Evolutionary conservation across 345 rosid genomes (phyloP), one percentile per base, ranked within the genome.

Genomic region (Gossypium bickii): DNA sequence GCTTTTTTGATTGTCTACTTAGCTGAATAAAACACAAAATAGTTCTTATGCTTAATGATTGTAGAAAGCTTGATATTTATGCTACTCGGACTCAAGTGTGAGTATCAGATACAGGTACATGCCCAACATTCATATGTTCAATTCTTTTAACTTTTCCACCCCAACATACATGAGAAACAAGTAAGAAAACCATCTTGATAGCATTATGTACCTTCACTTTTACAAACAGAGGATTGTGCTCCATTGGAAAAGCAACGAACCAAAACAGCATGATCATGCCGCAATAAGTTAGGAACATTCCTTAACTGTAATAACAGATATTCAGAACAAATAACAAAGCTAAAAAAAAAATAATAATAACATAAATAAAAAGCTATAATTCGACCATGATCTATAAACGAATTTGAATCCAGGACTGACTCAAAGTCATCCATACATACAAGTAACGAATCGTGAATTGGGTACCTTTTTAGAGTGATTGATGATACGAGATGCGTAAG

Each of bases 181-280:
- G 41, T 34, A 68, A 69, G 27, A 43, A 73, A 7, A 13, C 2
- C 47, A 47, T 17, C 47, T 10, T 24, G 41, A 34, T 4, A 34
- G 41, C 41, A 34, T 43, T 44, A 53, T 73, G 48, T 82, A 93
- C 98, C 95, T 82, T 84, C 81, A 47, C 80, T 77, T 82, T 75
- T 90, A 81, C 64, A 24, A 78, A 74, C 65, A 61, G 82, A 80
- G 65, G 82, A 63, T 10, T 76, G 84, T 52, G 80, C 67, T 61
- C 72, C 83, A 52, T 86, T 82, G 69, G 98, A 85, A 78, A 88
- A 86, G 82, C 90, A 87, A 5, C 90, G 87, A 57, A 79, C 84
- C 76, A 83, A 80, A 73, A 78, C 38, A 7, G 85, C 87, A 80
- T 72, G 88, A 62, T 90, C 90, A 51, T 82, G 86, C 73, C 84